phyloP scores from a whole-genome alignment of 1,284 basidiomycete genomes.

The Neonothopanus nambi region DNA sequence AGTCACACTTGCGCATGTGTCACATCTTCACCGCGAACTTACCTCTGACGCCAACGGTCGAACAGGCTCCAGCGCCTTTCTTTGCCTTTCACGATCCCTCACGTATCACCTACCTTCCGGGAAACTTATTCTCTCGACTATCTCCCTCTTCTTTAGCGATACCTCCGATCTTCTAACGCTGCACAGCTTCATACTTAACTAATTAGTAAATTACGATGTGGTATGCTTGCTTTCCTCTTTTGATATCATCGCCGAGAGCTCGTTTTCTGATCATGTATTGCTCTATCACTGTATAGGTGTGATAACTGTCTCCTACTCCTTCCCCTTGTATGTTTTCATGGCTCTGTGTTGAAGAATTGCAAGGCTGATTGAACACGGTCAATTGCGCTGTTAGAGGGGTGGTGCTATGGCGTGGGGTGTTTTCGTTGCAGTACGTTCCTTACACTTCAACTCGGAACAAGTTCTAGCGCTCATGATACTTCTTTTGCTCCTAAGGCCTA shows the following conservation, averaged over 20 bases:
- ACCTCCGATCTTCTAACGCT: constrained; percentile 7
- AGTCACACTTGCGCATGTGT: too few species aligned
- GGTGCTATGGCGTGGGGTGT: constrained; percentile 77
- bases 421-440: constrained; percentile 54
- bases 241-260: neutral
- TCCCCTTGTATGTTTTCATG: constrained; percentile 54
- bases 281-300: constrained; percentile 3
- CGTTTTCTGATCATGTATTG: constrained; percentile 3
- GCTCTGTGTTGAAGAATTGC: constrained; percentile 2
- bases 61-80: too few species aligned
- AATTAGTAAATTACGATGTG: constrained; percentile 8
- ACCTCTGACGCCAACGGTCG: neutral
- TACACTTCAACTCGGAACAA: neutral
- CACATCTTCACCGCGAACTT: neutral
- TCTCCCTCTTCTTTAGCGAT: constrained; percentile 3
- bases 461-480: constrained; percentile 8
- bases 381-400: constrained; percentile 47
- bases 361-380: constrained; percentile 28
- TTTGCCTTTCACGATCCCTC: neutral
- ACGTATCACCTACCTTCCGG: neutral
- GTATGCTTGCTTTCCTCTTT: constrained; percentile 2
- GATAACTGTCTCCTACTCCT: constrained; percentile 44
- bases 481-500: constrained; percentile 48
- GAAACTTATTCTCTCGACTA: neutral
- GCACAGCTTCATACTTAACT: neutral